A percentile compares a stretch with the other conserved stretches of the same genome.
phyloP scores from a whole-genome alignment of 2,329 filamentous ascomycete species.

The Neonectria magnoliae region DNA sequence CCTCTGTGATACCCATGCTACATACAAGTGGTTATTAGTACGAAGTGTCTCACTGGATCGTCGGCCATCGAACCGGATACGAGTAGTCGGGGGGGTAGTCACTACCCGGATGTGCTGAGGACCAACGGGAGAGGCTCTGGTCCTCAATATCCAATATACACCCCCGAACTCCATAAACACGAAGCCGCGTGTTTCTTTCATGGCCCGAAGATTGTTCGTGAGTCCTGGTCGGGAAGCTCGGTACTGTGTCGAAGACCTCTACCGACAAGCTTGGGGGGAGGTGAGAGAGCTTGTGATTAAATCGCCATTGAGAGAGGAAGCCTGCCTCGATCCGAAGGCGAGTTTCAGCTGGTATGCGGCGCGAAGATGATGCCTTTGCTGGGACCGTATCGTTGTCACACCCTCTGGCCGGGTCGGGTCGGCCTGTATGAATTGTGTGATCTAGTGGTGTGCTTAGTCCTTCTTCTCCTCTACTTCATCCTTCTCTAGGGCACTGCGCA shows the following conservation, averaged over 20 bases:
- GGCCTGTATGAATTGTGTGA: background rate
- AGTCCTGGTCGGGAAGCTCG: background rate
- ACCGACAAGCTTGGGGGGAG: background rate
- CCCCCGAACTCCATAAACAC: background rate
- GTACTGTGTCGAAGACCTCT: background rate
- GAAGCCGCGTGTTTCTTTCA: background rate
- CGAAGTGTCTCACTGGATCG: background rate
- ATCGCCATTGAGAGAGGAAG: background rate
- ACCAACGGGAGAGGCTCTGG: too few species aligned
- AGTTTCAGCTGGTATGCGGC: background rate
- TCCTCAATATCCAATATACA: too few species aligned
- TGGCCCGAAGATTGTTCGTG: background rate
- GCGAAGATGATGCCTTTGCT: too few species aligned
- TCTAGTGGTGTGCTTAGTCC: background rate
- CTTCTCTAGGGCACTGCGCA: slow-evolving; percentile 56
- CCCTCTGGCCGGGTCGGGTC: background rate
- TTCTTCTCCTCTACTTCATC: slow-evolving; percentile 48
- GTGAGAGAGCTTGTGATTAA: background rate
- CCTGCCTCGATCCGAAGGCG: background rate
- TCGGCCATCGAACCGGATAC: background rate
- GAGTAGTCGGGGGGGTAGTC: background rate
- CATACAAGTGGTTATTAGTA: background rate
- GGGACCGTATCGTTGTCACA: background rate
- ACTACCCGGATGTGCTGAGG: background rate
- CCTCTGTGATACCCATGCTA: too few species aligned